Percentiles rank a stretch among this genome's conserved stretches.
phyloP scores from a whole-genome alignment of 306 rosid species.

The Notholithocarpus densiflorus region DNA sequence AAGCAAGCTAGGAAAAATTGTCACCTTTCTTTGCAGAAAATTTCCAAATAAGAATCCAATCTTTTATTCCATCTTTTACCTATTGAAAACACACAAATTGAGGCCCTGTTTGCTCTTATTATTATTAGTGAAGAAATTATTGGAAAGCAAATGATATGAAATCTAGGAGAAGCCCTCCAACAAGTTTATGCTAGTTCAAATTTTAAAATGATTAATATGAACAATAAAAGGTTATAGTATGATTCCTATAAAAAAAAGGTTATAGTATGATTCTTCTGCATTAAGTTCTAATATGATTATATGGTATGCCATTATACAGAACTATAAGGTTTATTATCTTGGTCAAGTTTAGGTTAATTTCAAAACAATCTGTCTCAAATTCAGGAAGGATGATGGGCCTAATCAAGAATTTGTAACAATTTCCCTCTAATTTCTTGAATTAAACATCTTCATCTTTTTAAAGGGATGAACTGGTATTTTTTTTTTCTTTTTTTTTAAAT shows the following conservation, averaged over 20 bases:
- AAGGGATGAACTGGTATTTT: too few species aligned
- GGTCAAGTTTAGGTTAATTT: too few species aligned
- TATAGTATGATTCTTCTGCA: background rate
- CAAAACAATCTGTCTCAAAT: too few species aligned
- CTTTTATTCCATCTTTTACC: background rate
- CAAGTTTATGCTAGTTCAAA: background rate
- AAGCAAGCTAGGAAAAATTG: background rate
- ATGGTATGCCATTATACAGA: background rate
- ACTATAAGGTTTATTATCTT: background rate
- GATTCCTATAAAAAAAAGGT: background rate
- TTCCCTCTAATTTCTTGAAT: too few species aligned
- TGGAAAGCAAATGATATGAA: background rate
- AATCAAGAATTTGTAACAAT: too few species aligned
- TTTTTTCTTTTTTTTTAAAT: too few species aligned
- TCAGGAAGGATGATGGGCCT: too few species aligned
- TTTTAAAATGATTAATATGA: background rate
- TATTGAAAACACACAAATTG: background rate
- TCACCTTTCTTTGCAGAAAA: background rate
- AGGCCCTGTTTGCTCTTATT: background rate
- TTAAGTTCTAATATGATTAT: background rate
- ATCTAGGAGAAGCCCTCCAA: background rate
- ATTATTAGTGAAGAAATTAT: background rate
- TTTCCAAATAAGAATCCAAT: background rate
- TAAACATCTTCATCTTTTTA: too few species aligned
- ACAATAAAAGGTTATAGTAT: background rate